These are phyloP conservation scores for Suhomyces wounanorum DNA, from an alignment of 1,139 yeast genomes.

Conservation along the genomic window DNA sequence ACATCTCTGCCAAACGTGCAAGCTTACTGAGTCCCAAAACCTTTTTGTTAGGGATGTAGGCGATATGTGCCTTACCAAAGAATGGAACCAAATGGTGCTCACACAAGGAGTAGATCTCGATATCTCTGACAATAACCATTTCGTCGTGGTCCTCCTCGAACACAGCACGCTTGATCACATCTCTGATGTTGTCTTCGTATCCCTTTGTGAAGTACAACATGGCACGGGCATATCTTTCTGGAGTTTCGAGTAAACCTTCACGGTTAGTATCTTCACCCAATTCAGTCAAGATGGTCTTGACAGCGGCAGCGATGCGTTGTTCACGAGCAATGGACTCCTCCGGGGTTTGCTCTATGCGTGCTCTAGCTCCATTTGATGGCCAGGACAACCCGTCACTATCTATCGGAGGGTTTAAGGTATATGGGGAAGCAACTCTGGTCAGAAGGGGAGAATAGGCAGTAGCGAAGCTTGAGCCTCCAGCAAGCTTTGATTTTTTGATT, in stretches of 20 bases:
- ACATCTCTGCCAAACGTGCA: constrained; percentile 97
- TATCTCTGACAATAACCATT: constrained; percentile 96
- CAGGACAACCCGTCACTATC: constrained; percentile 91
- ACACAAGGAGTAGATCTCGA: constrained; percentile 87
- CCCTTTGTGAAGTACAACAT: constrained; percentile 96
- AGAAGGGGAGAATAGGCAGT: constrained; percentile 52
- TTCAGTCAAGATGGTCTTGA: constrained; percentile 75
- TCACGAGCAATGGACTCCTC: constrained; percentile 67
- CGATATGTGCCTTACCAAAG: constrained; percentile 94
- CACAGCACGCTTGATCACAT: constrained; percentile 91
- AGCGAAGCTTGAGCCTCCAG: constrained; percentile 13
- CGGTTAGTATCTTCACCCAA: constrained; percentile 89
- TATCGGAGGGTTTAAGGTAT: constrained; percentile 79
- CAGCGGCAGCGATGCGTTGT: constrained; percentile 79
- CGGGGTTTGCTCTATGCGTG: constrained; percentile 64
- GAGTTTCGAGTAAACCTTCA: constrained; percentile 92
- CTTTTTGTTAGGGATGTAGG: constrained; percentile 90
- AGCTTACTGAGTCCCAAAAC: constrained; percentile 93
- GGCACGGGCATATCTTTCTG: constrained; percentile 94
- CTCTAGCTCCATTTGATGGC: constrained; percentile 90
- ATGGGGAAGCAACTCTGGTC: constrained; percentile 81
- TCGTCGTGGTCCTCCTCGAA: constrained; percentile 99
- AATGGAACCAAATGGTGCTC: constrained; percentile 98
- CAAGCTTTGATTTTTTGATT: constrained; percentile 26
- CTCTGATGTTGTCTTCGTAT: constrained; percentile 87